A percentile compares a stretch with the other conserved stretches of the same genome.
phyloP scores from a whole-genome alignment of 1,284 basidiomycete species.

The Wolfiporia cocos region DNA sequence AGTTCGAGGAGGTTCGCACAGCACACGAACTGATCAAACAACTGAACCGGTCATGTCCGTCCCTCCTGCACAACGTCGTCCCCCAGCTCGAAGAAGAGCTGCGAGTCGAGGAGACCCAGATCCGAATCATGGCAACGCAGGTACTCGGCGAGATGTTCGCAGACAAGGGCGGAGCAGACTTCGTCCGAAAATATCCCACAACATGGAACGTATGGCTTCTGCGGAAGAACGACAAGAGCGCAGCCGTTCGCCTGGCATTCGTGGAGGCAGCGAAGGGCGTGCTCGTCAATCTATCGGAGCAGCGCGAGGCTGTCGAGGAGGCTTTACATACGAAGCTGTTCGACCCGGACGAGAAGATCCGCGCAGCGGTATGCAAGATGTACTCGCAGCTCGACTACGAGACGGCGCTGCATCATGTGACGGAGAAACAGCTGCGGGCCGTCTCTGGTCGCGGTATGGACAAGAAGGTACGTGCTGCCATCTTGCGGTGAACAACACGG shows the following conservation, averaged over 20 bases:
- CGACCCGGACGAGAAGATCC: constrained; percentile 91
- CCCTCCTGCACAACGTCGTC: constrained; percentile 83
- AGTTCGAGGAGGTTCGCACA: constrained; percentile 60
- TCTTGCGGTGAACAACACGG: no score
- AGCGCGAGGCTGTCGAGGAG: constrained; percentile 69
- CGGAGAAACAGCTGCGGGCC: constrained; percentile 52
- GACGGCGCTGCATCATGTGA: constrained; percentile 80
- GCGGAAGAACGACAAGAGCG: constrained; percentile 74
- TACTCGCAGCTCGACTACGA: constrained; percentile 90
- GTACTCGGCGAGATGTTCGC: constrained; percentile 90
- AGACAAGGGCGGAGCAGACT: constrained; percentile 64
- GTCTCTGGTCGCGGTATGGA: constrained; percentile 78
- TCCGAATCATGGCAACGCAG: constrained; percentile 77
- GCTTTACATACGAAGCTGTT: constrained; percentile 61
- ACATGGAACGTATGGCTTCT: constrained; percentile 87
- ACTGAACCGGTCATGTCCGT: constrained; percentile 77
- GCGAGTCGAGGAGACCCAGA: constrained; percentile 64
- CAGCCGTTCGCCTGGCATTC: constrained; percentile 72
- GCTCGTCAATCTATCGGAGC: constrained; percentile 62
- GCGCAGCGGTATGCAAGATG: constrained; percentile 78
- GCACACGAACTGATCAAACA: constrained; percentile 86
- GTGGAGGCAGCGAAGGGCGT: constrained; percentile 68
- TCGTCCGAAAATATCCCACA: constrained; percentile 74
- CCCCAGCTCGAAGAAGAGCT: constrained; percentile 93
- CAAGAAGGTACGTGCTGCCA: constrained; percentile 78